Evolutionary conservation across 371 early-diverging fungal genomes (phyloP), one percentile per base, ranked within the genome.

Genomic region (Mucor indicus): DNA sequence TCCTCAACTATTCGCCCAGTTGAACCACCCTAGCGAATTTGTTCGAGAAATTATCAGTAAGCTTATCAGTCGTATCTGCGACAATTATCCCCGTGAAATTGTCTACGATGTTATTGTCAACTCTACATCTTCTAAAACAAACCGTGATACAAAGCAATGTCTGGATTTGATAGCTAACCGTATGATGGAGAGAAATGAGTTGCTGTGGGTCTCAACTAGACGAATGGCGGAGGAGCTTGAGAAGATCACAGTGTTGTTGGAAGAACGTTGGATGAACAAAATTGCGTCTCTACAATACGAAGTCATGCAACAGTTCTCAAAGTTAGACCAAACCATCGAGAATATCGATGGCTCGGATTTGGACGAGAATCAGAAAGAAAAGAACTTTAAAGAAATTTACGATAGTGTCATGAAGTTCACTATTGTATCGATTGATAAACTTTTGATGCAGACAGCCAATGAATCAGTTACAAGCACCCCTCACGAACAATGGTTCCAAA

Each of bases 161-260:
- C 49, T 81, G 16, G 45, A 58, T 1, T 31, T 35, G 1, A 83
- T 83, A 40, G 72, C 76, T 0, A 69, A 59, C 16, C 67, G 61
- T 8, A 62, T 80, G 60, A 64, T 70, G 42, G 55, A 60, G 4
- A 62, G 66, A 2, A 67, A 79, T 24, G 72, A 63, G 3, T 53
- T 57, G 1, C 55, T 87, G n/a, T 80, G 89, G 43, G 51, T 59
- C 1, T 77, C 86, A 15, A 81, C 89, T 0, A 62, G 70, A 30
- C 60, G 60, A 12, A 65, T 87, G 60, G 74, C 87, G 15, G 67
- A 76, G 12, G 91, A 91, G 53, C 64, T 91, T 15, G 81, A 85
- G 24, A 69, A 81, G 31, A 70, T 90, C 2, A 87, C 93, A 0
- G 89, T 93, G 10, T 56, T 93, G 2, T 84, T 89, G 81, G 92